Base-by-base conservation (phyloP, 352 stramenopile genomes). In the Phytophthora brassicae region DNA sequence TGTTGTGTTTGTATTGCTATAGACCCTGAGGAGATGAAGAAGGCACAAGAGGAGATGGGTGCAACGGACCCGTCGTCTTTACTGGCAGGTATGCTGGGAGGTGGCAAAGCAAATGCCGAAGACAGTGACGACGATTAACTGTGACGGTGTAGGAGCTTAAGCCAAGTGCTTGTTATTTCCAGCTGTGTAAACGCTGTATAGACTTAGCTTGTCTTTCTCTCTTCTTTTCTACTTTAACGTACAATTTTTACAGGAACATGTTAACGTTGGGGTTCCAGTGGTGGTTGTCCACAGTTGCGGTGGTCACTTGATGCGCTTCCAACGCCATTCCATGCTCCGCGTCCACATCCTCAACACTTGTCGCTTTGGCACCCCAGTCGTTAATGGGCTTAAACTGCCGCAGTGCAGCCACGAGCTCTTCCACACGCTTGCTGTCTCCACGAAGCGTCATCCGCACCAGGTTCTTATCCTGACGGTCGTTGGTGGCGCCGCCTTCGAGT, bases 1-100 rank as follows among this genome's bases (percentile, higher is more conserved):
- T 52, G 8, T 42, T 38, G 14, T 20, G 26, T 60, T 45, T 20
- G 17, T 54, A 6, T 33, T 67, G 23, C 14, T 41, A 19, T 43
- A 92, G 85, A 94, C 52, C 85, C 85, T 0, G 85, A 94, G 39
- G 85, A 94, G 49, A 88, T 90, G 71, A 94, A 94, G 72, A 90
- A 92, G 57, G 85, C 83, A 8, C 85, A 94, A 56, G 85, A 92
- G 53, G 85, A 94, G 45, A 89, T 94, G 57, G 85, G 81, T 19
- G 75, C 81, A 11, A 66, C 86, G 35, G 81, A 94, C 59, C 85
- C 85, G 9, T 77, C 78, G 26, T 72, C 81, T 23, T 60, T 94
- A 41, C 69, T 94, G 45, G 75, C 74, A 38, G 77, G 80, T 9
- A 90, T 94, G 72, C 84, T 94, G 49, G 85, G 85, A 28, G 84